phyloP scores from a whole-genome alignment of 1,284 basidiomycete genomes.

The Trichosporon faecale region DNA sequence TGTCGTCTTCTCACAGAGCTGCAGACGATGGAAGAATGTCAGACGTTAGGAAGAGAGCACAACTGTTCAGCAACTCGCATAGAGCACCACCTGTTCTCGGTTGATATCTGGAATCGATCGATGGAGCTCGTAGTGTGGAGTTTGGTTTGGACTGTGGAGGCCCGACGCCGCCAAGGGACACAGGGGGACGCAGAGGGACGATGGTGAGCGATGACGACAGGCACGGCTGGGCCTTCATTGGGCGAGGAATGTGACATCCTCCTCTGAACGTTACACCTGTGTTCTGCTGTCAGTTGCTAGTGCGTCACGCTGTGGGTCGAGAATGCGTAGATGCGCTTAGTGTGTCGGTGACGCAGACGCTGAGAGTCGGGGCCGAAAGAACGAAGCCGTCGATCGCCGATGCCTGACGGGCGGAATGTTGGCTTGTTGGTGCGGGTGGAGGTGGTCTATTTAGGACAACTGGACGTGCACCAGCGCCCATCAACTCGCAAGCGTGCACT shows the following conservation, averaged over 20 bases:
- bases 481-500: too few species aligned
- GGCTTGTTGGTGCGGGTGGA: too few species aligned
- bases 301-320: background rate
- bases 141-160: background rate
- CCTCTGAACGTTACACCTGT: background rate
- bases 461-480: too few species aligned
- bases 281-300: background rate
- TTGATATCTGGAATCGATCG: background rate
- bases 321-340: background rate
- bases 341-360: background rate
- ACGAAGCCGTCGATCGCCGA: background rate
- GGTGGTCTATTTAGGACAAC: too few species aligned
- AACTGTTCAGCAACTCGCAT: background rate
- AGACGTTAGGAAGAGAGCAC: too few species aligned
- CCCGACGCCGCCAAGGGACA: background rate
- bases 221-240: background rate
- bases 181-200: background rate
- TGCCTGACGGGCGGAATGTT: too few species aligned
- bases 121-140: background rate
- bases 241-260: background rate
- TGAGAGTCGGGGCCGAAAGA: too few species aligned
- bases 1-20: too few species aligned
- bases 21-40: too few species aligned
- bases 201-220: conserved; percentile 9
- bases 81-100: background rate